Conservation (phyloP, 2,329 filamentous ascomycete species). For the Neodidymelliopsis sp. region DNA sequence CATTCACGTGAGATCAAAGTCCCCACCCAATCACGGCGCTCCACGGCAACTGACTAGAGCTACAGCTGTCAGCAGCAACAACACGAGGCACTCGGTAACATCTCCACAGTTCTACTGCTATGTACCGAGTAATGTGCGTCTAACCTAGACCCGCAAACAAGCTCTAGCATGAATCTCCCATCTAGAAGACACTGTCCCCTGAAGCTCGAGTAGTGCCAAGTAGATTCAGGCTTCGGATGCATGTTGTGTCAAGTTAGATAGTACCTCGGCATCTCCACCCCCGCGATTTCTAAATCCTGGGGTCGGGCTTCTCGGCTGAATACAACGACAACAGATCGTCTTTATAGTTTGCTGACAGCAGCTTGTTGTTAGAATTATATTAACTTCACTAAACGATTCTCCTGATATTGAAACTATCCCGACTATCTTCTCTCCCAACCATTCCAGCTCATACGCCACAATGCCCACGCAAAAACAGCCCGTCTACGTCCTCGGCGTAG, state of each 20-base stretch:
- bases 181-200: too few species aligned
- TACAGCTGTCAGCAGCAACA: constrained; percentile 7
- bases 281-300: constrained; percentile 9
- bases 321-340: not conserved
- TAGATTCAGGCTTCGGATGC: not conserved
- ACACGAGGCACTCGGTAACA: not conserved
- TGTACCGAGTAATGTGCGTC: not conserved
- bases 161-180: not conserved
- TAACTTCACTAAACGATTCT: too few species aligned
- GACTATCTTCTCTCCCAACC: not conserved
- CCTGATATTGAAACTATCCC: too few species aligned
- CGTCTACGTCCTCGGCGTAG: constrained; percentile 92
- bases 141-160: not conserved
- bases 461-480: constrained; percentile 63
- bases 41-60: constrained; percentile 12
- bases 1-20: not conserved
- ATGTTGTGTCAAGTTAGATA: not conserved
- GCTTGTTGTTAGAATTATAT: not conserved
- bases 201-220: not conserved
- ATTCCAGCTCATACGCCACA: constrained; percentile 31
- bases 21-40: constrained; percentile 10
- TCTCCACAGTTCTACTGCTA: not conserved
- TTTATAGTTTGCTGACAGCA: constrained; percentile 8
- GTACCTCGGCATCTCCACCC: constrained; percentile 17
- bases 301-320: constrained; percentile 7